phyloP scores from a whole-genome alignment of 1,284 basidiomycete genomes.

The Pseudozyma flocculosa region DNA sequence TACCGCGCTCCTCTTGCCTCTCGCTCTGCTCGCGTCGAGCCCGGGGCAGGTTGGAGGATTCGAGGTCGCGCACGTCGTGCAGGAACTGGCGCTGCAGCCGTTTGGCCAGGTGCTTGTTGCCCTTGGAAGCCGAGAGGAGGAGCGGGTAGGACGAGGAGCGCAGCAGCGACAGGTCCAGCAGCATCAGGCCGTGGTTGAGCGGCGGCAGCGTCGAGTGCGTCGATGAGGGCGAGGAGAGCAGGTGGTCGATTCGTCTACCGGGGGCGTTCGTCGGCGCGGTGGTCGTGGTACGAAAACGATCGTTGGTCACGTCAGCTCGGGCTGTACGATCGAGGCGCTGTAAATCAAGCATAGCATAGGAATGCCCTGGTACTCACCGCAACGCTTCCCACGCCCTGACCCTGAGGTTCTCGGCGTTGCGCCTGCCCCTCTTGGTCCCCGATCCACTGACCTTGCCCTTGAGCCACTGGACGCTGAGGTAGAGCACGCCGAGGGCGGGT shows the following conservation, averaged over 20 bases:
- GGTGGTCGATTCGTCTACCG: slow-evolving; percentile 55
- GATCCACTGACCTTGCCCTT: slow-evolving; percentile 64
- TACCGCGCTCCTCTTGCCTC: background rate
- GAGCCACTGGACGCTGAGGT: slow-evolving; percentile 61
- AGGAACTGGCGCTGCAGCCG: slow-evolving; percentile 74
- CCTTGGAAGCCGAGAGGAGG: slow-evolving; percentile 22
- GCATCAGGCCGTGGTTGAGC: slow-evolving; percentile 69
- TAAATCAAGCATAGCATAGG: too few relatives aligned
- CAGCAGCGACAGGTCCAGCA: slow-evolving; percentile 71
- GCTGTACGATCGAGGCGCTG: too few relatives aligned
- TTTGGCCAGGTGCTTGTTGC: slow-evolving; percentile 41
- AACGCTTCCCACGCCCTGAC: slow-evolving; percentile 59
- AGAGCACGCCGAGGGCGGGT: slow-evolving; percentile 79
- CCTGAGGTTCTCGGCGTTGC: slow-evolving; percentile 57
- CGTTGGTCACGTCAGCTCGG: too few relatives aligned
- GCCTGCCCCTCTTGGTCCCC: slow-evolving; percentile 61
- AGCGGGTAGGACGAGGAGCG: slow-evolving; percentile 61
- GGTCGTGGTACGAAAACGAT: too few relatives aligned
- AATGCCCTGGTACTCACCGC: slow-evolving; percentile 61
- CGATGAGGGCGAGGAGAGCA: slow-evolving; percentile 59
- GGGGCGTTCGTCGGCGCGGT: too few relatives aligned
- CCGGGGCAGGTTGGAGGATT: slow-evolving; percentile 62
- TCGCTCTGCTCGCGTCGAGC: slow-evolving; percentile 10
- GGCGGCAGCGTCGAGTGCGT: slow-evolving; percentile 2
- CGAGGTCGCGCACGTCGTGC: slow-evolving; percentile 80